Base-by-base conservation (phyloP, 139 green algal genomes). In the Coelastrella sp. region DNA sequence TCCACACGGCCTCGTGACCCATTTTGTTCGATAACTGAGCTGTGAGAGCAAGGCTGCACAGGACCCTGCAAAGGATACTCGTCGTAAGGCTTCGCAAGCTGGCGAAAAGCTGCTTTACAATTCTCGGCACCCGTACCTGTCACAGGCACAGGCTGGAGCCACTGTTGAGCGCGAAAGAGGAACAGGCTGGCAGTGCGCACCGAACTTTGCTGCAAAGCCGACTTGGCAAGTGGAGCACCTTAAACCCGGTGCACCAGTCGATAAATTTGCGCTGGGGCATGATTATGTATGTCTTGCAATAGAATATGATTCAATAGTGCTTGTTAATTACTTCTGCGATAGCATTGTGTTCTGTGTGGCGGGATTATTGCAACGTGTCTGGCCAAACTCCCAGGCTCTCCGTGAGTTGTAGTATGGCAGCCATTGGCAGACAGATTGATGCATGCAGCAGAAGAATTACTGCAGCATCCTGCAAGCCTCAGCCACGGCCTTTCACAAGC, bases 1-100 rank as follows among this genome's bases (percentile, higher is more conserved):
- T 98, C 97, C 97, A 99, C 30, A 99, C 93, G 34, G 92, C 89
- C 45, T 95, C 87, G 93, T 98, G 94, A 90, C 95, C 96, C 96
- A 99, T 99, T 35, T 83, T 97, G 88, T 71, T n/a, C 60, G 45
- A 67, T 48, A 63, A 6, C 73, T 85, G 50, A 45, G 35, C 72
- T 84, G 57, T 74, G 32, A 73, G 57, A 59, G 51, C 45, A 79
- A 50, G 84, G 74, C 81, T 81, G 62, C 34, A 48, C 21, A 74
- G 69, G 32, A 38, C 68, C 81, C 80, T 86, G 80, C 79, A 50
- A 43, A 15, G 27, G 27, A 25, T 41, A 71, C 25, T 8, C 27
- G 32, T n/a, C 27, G 62, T 38, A 64, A 64, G 53, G 6, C 21
- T 64, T 32, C 6, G 19, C 19, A 21, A 64, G 53, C 53, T 32